These are phyloP conservation scores for Dillenia suffruticosa DNA, from an alignment of 164 flowering plant species.

Conservation along the genomic window DNA sequence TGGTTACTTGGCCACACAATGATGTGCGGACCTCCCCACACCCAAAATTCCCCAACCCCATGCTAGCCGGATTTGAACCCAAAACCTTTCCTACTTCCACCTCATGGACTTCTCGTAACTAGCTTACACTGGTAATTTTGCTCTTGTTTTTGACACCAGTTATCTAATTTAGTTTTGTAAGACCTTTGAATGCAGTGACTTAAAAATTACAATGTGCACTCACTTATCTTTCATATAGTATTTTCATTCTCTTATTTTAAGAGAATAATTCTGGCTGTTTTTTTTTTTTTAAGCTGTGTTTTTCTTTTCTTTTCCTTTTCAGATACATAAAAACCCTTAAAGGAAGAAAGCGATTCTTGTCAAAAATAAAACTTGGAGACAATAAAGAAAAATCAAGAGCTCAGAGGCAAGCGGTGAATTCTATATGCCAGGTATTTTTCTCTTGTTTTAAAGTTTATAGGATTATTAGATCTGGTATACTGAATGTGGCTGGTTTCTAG, in stretches of 20 bases:
- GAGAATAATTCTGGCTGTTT: not conserved
- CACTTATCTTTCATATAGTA: too few relatives aligned
- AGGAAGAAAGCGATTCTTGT: constrained; percentile 85
- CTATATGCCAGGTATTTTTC: constrained; percentile 82
- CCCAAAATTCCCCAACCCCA: too few relatives aligned
- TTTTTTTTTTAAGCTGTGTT: constrained; percentile 4
- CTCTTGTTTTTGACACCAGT: too few relatives aligned
- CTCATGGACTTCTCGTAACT: too few relatives aligned
- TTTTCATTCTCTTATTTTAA: too few relatives aligned
- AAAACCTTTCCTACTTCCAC: too few relatives aligned
- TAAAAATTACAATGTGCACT: too few relatives aligned
- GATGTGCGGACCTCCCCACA: too few relatives aligned
- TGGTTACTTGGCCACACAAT: too few relatives aligned
- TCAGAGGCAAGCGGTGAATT: constrained; percentile 96
- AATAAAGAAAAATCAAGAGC: constrained; percentile 89
- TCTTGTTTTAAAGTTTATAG: not conserved
- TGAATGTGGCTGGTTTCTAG: constrained; percentile 31
- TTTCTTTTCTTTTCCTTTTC: too few relatives aligned
- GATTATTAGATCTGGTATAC: not conserved
- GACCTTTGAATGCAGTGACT: constrained; percentile 4
- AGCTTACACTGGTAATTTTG: too few relatives aligned
- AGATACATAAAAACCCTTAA: constrained; percentile 79
- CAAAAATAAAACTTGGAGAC: constrained; percentile 79
- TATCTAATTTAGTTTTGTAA: not conserved
- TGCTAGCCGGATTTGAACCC: too few relatives aligned